Evolutionary conservation across 805 yeast species (phyloP), one percentile per base, ranked within the genome.

Genomic region (Candida loeiensis): DNA sequence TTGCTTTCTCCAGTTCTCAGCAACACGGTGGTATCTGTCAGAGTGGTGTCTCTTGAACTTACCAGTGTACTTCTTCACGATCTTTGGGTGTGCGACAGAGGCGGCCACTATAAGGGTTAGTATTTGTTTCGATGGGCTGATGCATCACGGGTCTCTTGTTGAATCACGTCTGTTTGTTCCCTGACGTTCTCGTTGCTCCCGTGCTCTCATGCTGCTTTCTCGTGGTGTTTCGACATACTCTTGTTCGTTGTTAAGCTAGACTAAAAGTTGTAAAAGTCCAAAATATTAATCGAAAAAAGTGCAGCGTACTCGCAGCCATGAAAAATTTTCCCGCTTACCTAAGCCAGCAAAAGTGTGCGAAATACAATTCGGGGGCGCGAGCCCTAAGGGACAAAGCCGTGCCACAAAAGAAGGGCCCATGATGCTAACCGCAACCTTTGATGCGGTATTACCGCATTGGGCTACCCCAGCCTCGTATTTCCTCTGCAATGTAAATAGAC

Each of bases 41-140:
- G 96, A 89, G 82, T 93, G 99, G 76, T 91, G 98, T 81, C 99
- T 89, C 91, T 90, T 95, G 86, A 93, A 93, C 83, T 85, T 85
- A 82, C 88, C 88, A 69, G 89, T 71, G 88, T 90, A 93, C 89
- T 93, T 93, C 91, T 93, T 95, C 74, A 91, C 97, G 77, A 93
- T 93, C 91, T 88, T 90, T 78, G 98, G 97, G 82, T 88, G 95
- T 68, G 95, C 86, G 70, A 87, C 77, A 64, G 95, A 80, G 77
- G 95, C 88, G 80, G 98, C 96, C 98, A 93, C 72, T 64, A 55
- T 27, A 46, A 38, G 50, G 63, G 61, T 59, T 25, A n/a, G 28
- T 25, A 8, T 6, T 7, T 13, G 28, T 25, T 25, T 25, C 28
- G 12, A n/a, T 25, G 5, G 28, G 24, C 24, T 25, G 28, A n/a